Base-by-base conservation (phyloP, 2,329 filamentous ascomycete genomes). In the Cadophora sp. region DNA sequence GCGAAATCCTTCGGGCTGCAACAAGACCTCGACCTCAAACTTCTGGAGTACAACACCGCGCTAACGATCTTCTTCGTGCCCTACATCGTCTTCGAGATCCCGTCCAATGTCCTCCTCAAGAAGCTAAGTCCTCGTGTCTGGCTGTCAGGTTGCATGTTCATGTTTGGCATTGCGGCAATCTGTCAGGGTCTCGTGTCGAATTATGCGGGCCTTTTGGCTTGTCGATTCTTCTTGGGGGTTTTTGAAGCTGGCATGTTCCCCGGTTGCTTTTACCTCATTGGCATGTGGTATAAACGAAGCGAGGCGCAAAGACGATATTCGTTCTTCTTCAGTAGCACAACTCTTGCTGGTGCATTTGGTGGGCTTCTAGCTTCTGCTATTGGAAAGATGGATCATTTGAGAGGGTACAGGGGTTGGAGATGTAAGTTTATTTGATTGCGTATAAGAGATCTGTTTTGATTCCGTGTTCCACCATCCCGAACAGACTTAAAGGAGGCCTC, bases 241-340 rank as follows among this genome's bases (percentile, higher is more conserved):
- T 90, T 89, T 68, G 89, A 93, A 80, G 87, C 89, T 5, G 91
- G 90, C 78, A 92, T 94, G 85, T 92, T 92, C 71, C 90, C 90
- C 1, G 91, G 90, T 41, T 90, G 88, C 79, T 83, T 91, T 76
- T 91, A 94, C 75, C 81, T 94, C 8, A 89, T 94, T 68, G 89
- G 92, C 66, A 95, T 95, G 89, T 96, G 92, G 94, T 99, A 98
- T 74, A 89, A 90, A 67, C 88, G 95, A 67, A 83, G 84, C 53
- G 96, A 98, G 80, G 93, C 94, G 1, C 95, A 98, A 80, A 93
- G 93, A 75, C 89, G 96, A 36, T 97, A 94, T 80, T 92, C 90
- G 18, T 94, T 98, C 83, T 98, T 98, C 84, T 98, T 98, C 83
- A 89, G 87, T 75, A 92, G 86, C 33, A 94, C 92, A 0, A 91